Conservation (phyloP, 116 monocot species). For the Phalaenopsis hybrid region DNA sequence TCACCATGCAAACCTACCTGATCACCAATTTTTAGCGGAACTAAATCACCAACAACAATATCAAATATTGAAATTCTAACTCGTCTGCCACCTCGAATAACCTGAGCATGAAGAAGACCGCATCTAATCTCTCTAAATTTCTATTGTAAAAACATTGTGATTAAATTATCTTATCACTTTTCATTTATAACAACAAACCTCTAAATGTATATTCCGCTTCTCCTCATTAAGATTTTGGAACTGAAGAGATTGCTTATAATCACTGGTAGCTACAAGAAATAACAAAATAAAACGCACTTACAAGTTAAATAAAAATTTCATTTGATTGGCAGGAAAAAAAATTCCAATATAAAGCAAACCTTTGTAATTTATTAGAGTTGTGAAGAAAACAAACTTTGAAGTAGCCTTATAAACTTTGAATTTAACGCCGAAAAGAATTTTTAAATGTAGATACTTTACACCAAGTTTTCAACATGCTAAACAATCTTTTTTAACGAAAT, state of each 20-base stretch:
- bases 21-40: conserved; percentile 69
- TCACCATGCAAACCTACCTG: conserved; percentile 29
- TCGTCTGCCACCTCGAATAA: conserved; percentile 51
- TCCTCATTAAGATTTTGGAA: conserved; percentile 60
- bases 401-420: background rate
- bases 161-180: background rate
- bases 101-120: conserved; percentile 24
- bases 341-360: background rate
- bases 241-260: conserved; percentile 59
- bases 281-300: conserved; percentile 2
- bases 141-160: background rate
- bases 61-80: conserved; percentile 57
- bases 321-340: background rate
- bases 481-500: no score
- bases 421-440: background rate
- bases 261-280: conserved; percentile 40
- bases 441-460: background rate
- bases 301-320: background rate
- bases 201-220: conserved; percentile 55
- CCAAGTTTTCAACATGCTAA: background rate
- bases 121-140: background rate
- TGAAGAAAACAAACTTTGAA: background rate
- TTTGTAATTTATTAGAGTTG: background rate
- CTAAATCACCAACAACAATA: conserved; percentile 66
- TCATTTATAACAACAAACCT: conserved; percentile 30